Evolutionary conservation across 352 stramenopile species (phyloP).

Genomic region (Phytopythium vexans): DNA sequence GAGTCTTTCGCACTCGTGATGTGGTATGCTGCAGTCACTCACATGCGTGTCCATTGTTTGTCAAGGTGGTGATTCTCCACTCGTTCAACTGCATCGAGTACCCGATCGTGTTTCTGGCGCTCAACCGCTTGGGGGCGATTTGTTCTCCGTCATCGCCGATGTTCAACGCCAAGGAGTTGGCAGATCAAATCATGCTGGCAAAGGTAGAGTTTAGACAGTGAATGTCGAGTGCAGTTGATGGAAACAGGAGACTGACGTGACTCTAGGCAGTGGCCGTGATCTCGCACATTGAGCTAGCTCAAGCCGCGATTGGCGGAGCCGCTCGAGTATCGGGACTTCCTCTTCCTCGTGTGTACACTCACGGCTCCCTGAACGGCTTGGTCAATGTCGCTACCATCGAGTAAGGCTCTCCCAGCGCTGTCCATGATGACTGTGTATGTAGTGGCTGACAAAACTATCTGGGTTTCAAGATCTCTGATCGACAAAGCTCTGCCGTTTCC

Average conservation of each 20-base stretch:
- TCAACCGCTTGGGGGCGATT: slow-evolving; percentile 35
- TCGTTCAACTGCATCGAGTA: slow-evolving; percentile 61
- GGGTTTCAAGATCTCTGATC: slow-evolving; percentile 49
- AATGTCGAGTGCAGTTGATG: too few relatives aligned
- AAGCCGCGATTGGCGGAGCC: slow-evolving; percentile 19
- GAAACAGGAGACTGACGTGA: too few relatives aligned
- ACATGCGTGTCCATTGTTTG: slow-evolving; percentile 5
- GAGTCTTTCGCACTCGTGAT: slow-evolving; percentile 11
- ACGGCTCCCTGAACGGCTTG: slow-evolving; percentile 11
- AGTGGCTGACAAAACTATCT: too few relatives aligned
- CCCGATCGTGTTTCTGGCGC: slow-evolving; percentile 36
- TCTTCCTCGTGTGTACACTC: slow-evolving; percentile 22
- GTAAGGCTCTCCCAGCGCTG: too few relatives aligned
- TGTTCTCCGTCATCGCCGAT: slow-evolving; percentile 36
- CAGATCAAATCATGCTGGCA: slow-evolving; percentile 26
- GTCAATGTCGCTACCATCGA: slow-evolving; percentile 22
- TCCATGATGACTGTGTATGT: slow-evolving; percentile 46
- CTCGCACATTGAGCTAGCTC: slow-evolving; percentile 25
- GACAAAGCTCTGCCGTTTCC: slow-evolving; percentile 20
- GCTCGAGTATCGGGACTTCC: slow-evolving; percentile 12
- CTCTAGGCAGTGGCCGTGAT: slow-evolving; percentile 29
- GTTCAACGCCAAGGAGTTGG: slow-evolving; percentile 33
- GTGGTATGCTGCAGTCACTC: background rate
- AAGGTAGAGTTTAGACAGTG: too few relatives aligned
- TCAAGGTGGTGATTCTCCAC: slow-evolving; percentile 40